These are phyloP conservation scores for Rosa chinensis DNA, from an alignment of 306 rosid genomes.

Conservation along the genomic window DNA sequence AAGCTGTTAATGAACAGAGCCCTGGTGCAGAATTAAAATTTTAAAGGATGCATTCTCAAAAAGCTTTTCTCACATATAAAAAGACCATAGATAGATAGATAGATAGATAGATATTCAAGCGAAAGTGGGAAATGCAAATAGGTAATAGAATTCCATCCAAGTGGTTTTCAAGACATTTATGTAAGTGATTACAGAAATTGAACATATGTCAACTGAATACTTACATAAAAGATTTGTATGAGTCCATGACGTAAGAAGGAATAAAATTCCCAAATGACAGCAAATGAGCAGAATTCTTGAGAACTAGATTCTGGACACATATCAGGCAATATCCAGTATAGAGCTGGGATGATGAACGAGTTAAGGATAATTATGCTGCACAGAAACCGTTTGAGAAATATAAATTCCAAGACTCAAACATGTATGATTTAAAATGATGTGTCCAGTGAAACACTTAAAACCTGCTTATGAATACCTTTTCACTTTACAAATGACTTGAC, in stretches of 20 bases:
- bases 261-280: conserved; percentile 53
- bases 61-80: too few species aligned
- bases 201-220: conserved; percentile 29
- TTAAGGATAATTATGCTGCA: conserved; percentile 75
- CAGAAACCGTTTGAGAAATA: conserved; percentile 26
- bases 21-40: too few species aligned
- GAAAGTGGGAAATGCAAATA: too few species aligned
- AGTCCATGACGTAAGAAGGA: conserved; percentile 66
- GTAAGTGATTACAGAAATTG: neutral
- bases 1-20: too few species aligned
- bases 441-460: neutral
- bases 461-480: neutral
- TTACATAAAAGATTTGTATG: conserved; percentile 77
- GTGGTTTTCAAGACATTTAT: too few species aligned
- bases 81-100: too few species aligned
- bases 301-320: conserved; percentile 47
- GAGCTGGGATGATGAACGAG: conserved; percentile 63
- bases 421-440: neutral
- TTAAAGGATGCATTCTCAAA: too few species aligned
- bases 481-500: neutral
- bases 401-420: neutral
- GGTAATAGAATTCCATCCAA: neutral
- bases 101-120: too few species aligned
- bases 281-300: conserved; percentile 45
- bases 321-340: conserved; percentile 81